Evolutionary conservation across 352 stramenopile species (phyloP).

Genomic region (Globisporangium rhizosaccharum): DNA sequence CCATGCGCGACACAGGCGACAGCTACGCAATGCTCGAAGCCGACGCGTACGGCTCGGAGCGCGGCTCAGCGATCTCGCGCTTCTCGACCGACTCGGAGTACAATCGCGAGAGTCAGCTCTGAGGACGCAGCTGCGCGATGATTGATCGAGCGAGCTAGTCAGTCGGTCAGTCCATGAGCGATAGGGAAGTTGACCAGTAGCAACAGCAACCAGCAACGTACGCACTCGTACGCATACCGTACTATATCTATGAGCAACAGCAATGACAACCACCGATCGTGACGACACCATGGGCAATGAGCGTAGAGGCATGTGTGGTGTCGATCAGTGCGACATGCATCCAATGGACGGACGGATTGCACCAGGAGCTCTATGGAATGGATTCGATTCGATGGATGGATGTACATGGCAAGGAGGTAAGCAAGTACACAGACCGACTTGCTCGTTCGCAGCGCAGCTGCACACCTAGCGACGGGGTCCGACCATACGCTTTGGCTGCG

Average conservation of each 20-base stretch:
- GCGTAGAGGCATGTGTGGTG: too few species aligned
- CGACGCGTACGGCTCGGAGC: constrained; percentile 50
- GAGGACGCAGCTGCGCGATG: neutral
- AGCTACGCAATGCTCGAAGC: constrained; percentile 82
- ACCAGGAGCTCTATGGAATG: too few species aligned
- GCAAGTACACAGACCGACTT: neutral
- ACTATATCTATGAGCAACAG: neutral
- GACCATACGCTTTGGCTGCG: constrained; percentile 55
- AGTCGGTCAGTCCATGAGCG: neutral
- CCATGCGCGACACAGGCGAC: constrained; percentile 76
- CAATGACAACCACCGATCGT: too few species aligned
- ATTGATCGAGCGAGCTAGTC: neutral
- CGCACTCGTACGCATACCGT: neutral
- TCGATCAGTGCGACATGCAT: too few species aligned
- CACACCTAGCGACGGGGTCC: constrained; percentile 13
- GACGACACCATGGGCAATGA: too few species aligned
- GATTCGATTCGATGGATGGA: too few species aligned
- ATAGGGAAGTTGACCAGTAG: too few species aligned
- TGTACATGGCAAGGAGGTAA: neutral
- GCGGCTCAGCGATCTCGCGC: constrained; percentile 58
- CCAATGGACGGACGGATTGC: too few species aligned
- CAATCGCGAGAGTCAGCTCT: neutral
- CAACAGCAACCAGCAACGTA: neutral
- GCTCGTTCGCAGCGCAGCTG: neutral
- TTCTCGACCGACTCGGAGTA: constrained; percentile 74